These are phyloP conservation scores for Papiliotrema flavescens DNA, from an alignment of 1,284 basidiomycete species.

Conservation along the genomic window DNA sequence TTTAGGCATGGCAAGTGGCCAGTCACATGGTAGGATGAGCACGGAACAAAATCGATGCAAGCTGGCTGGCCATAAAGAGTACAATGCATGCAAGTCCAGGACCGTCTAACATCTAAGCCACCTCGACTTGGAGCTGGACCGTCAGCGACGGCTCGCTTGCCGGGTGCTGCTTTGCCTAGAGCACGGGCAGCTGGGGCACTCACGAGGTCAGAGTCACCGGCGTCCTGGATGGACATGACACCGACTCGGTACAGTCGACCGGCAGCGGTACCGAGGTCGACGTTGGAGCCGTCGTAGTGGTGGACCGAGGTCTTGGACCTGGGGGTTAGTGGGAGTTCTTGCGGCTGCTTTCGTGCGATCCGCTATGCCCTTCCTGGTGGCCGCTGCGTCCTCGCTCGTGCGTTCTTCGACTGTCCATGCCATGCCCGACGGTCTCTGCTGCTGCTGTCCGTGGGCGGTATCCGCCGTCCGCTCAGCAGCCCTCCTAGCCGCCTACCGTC, in stretches of 20 bases:
- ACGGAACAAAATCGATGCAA: background rate
- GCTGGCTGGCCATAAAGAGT: constrained; percentile 20
- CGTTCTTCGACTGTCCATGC: no score
- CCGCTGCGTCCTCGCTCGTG: no score
- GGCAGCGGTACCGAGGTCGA: constrained; percentile 96
- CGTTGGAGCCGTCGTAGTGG: constrained; percentile 95
- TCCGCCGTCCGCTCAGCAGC: background rate
- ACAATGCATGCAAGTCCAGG: constrained; percentile 29
- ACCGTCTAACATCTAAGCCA: constrained; percentile 25
- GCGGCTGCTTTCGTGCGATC: no score
- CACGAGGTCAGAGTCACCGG: constrained; percentile 91
- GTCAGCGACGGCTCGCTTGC: background rate
- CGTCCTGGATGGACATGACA: constrained; percentile 96
- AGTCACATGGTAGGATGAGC: background rate
- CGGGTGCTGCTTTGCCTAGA: no score
- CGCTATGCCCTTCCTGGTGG: no score
- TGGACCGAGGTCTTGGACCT: constrained; percentile 90
- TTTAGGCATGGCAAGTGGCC: background rate
- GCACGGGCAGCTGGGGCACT: constrained; percentile 31
- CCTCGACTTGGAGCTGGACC: constrained; percentile 40
- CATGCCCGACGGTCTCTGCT: no score
- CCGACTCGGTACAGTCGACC: constrained; percentile 99
- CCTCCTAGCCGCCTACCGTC: no score
- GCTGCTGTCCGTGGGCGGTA: no score
- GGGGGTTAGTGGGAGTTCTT: no score